A percentile compares a stretch with the other conserved stretches of the same genome.
These are phyloP conservation scores for Penicillium oxalicum DNA, from an alignment of 2,329 filamentous ascomycete species.

Conservation along the genomic window DNA sequence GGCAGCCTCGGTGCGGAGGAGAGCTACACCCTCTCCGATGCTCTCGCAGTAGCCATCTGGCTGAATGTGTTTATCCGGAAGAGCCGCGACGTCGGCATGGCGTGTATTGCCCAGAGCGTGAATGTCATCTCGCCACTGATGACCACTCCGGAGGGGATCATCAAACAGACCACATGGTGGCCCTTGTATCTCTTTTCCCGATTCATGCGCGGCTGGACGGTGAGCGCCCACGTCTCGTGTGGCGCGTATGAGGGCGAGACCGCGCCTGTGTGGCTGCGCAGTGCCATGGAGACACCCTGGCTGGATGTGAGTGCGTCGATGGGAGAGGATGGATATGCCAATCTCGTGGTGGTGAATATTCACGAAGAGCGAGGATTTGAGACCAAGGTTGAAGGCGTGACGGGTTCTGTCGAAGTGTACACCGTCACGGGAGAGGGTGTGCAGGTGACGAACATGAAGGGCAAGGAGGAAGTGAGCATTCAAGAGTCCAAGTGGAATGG, in stretches of 20 bases:
- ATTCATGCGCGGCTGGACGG: constrained; percentile 67
- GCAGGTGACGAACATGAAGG: constrained; percentile 56
- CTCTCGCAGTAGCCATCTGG: constrained; percentile 68
- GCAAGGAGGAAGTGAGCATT: constrained; percentile 57
- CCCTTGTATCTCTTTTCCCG: constrained; percentile 62
- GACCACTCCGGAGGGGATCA: constrained; percentile 58
- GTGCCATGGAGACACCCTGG: constrained; percentile 60
- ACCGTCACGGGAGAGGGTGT: constrained; percentile 56
- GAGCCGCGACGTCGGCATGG: constrained; percentile 66
- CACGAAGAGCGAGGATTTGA: constrained; percentile 55
- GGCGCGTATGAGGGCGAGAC: constrained; percentile 58
- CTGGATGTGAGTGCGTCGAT: constrained; percentile 38
- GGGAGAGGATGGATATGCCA: constrained; percentile 54
- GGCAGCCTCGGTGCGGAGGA: constrained; percentile 69
- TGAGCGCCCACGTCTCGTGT: constrained; percentile 60
- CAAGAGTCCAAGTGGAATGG: constrained; percentile 59
- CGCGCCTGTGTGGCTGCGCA: constrained; percentile 33
- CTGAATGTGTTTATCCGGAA: constrained; percentile 72
- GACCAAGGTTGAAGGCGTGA: constrained; percentile 54
- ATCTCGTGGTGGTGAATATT: constrained; percentile 68
- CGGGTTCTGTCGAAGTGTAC: constrained; percentile 52
- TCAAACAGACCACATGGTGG: constrained; percentile 72
- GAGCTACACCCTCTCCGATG: constrained; percentile 67
- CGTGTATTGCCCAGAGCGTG: constrained; percentile 70
- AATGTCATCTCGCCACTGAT: constrained; percentile 74